These are phyloP conservation scores for Corinectria fuckeliana DNA, from an alignment of 2,329 filamentous ascomycete species.

Conservation along the genomic window DNA sequence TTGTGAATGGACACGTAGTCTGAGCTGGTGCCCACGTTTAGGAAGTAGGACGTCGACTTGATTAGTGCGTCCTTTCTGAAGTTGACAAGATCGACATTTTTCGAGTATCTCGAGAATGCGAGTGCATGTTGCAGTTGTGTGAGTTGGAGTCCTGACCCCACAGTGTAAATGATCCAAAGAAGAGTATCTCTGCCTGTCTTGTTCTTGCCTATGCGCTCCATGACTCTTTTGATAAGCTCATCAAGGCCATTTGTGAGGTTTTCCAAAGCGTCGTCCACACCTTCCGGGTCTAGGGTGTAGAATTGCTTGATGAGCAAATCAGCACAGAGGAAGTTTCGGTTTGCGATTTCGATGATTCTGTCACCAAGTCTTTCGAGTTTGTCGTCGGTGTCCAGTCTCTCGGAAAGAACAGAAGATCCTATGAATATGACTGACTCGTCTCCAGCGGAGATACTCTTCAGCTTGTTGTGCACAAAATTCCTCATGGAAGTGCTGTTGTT, in stretches of 20 bases:
- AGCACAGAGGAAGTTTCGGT: background rate
- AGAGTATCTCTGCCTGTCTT: background rate
- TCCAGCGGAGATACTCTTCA: background rate
- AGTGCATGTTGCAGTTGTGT: background rate
- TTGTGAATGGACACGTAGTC: conserved; percentile 1
- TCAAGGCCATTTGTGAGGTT: background rate
- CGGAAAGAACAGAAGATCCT: background rate
- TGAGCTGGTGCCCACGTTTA: background rate
- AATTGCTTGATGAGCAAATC: background rate
- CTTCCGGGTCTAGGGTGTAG: background rate
- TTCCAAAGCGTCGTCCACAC: background rate
- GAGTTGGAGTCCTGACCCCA: background rate
- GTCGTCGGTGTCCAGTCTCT: background rate
- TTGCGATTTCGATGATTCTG: background rate
- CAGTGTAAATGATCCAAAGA: background rate
- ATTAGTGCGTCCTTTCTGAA: background rate
- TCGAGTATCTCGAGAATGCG: background rate
- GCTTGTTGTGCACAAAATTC: background rate
- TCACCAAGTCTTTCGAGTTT: background rate
- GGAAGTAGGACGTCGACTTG: background rate
- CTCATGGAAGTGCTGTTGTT: background rate
- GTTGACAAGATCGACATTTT: background rate
- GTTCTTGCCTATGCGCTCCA: background rate
- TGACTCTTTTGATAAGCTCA: background rate
- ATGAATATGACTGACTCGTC: background rate